Conservation (phyloP, 257 asterid species). For the Ophiorrhiza pumila region DNA sequence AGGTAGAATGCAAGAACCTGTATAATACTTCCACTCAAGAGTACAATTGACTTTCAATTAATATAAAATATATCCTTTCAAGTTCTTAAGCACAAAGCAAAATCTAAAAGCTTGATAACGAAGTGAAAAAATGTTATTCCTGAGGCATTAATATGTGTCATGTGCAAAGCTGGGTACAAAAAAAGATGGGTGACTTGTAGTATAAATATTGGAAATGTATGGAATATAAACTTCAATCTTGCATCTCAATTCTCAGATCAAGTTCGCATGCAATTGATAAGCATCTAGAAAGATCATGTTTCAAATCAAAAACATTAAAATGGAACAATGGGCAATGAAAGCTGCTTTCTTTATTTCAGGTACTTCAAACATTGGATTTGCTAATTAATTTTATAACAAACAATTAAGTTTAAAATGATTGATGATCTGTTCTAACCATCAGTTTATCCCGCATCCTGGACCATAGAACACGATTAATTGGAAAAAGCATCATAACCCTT, state of each 20-base stretch:
- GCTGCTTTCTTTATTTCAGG: no score
- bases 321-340: no score
- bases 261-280: background rate
- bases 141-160: background rate
- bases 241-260: background rate
- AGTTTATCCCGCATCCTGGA: no score
- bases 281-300: background rate
- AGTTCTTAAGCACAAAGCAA: background rate
- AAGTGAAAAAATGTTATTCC: background rate
- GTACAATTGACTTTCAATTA: background rate
- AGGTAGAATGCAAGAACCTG: background rate
- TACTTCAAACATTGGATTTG: no score
- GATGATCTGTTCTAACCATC: no score
- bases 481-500: no score
- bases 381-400: no score
- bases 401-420: no score
- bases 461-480: no score
- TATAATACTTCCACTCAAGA: background rate
- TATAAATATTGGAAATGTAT: background rate
- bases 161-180: background rate
- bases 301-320: no score
- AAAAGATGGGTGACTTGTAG: background rate
- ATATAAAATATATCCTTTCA: background rate
- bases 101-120: background rate
- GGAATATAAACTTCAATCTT: background rate